These are phyloP conservation scores for Lasiodiplodia hormozganensis DNA, from an alignment of 2,329 filamentous ascomycete genomes.

Conservation along the genomic window DNA sequence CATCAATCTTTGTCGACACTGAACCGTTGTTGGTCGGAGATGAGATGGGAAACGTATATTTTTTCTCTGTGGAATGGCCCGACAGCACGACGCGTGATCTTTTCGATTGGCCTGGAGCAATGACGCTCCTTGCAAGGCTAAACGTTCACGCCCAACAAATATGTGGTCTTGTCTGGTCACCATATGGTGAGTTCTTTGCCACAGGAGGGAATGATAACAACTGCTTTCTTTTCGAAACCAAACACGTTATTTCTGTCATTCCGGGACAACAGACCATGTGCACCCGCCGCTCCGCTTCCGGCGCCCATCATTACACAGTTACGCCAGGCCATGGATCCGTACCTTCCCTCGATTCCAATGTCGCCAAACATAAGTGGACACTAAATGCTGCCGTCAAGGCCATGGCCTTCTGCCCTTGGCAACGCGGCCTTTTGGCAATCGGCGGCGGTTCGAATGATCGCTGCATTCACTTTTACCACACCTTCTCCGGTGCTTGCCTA, in stretches of 20 bases:
- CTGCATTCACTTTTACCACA: slow-evolving; percentile 95
- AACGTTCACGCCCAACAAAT: slow-evolving; percentile 85
- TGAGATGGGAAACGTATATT: slow-evolving; percentile 80
- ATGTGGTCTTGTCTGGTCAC: slow-evolving; percentile 90
- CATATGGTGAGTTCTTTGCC: slow-evolving; percentile 76
- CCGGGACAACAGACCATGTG: slow-evolving; percentile 38
- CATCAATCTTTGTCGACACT: slow-evolving; percentile 63
- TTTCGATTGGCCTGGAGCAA: slow-evolving; percentile 76
- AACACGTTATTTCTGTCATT: slow-evolving; percentile 48
- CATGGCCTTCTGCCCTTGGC: slow-evolving; percentile 96
- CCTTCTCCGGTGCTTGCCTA: slow-evolving; percentile 79
- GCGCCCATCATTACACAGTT: slow-evolving; percentile 41
- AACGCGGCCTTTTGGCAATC: slow-evolving; percentile 83
- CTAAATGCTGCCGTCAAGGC: slow-evolving; percentile 94
- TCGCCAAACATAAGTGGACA: slow-evolving; percentile 74
- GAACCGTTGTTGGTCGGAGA: slow-evolving; percentile 91
- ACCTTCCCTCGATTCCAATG: slow-evolving; percentile 59
- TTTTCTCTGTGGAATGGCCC: slow-evolving; percentile 89
- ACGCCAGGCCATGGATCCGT: slow-evolving; percentile 42
- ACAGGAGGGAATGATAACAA: slow-evolving; percentile 93
- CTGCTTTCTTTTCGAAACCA: slow-evolving; percentile 79
- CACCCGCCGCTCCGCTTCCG: slow-evolving; percentile 28
- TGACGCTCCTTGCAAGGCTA: slow-evolving; percentile 79
- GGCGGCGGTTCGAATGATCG: slow-evolving; percentile 94
- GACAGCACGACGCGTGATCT: slow-evolving; percentile 65